phyloP scores from a whole-genome alignment of 768 basidiomycete genomes.

The Rubroboletus satanas region DNA sequence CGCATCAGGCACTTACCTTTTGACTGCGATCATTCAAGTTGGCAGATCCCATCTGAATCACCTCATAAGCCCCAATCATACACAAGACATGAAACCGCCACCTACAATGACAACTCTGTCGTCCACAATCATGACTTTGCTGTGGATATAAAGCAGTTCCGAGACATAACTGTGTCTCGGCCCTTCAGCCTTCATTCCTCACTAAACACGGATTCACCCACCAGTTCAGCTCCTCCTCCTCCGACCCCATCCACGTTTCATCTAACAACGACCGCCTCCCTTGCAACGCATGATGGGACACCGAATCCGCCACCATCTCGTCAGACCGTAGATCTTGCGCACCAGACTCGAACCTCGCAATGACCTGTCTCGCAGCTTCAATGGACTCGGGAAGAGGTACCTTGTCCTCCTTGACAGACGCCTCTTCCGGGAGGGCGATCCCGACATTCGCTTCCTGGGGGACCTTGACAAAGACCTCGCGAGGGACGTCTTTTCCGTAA shows the following conservation, averaged over 20 bases:
- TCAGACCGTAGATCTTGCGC: conserved; percentile 55
- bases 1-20: conserved; percentile 40
- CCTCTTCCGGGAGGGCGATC: conserved; percentile 51
- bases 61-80: conserved; percentile 4
- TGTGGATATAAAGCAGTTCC: conserved; percentile 81
- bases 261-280: conserved; percentile 60
- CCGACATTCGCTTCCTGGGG: conserved; percentile 49
- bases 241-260: conserved; percentile 81
- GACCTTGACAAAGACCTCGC: conserved; percentile 55
- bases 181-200: conserved; percentile 5
- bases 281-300: conserved; percentile 74
- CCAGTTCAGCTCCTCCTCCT: conserved; percentile 78
- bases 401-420: conserved; percentile 50
- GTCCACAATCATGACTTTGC: conserved; percentile 93
- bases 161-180: conserved; percentile 64
- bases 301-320: conserved; percentile 65
- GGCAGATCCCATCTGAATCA: conserved; percentile 79
- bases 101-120: conserved; percentile 84
- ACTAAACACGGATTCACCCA: conserved; percentile 41
- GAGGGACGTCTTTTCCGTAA: conserved; percentile 35
- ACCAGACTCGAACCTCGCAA: conserved; percentile 68
- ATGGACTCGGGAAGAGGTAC: conserved; percentile 64
- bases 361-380: conserved; percentile 63
- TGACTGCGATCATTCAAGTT: conserved; percentile 90
- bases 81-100: conserved; percentile 4